phyloP scores from a whole-genome alignment of 1,139 yeast genomes.

The Pneumocystis murina region DNA sequence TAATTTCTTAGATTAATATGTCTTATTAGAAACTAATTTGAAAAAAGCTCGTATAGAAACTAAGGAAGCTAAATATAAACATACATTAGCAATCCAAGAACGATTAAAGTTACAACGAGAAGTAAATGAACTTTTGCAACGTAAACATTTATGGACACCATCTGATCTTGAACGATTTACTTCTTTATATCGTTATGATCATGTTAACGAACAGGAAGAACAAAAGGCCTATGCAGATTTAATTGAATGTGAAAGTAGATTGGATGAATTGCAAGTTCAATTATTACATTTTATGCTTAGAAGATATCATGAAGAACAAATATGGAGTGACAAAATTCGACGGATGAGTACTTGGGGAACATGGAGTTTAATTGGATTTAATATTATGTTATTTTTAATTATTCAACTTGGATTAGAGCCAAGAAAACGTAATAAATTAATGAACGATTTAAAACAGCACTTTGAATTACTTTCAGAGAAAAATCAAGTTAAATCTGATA shows the following conservation, averaged over 20 bases:
- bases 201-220: slow-evolving; percentile 53
- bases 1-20: background rate
- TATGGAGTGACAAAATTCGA: slow-evolving; percentile 94
- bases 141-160: slow-evolving; percentile 71
- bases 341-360: slow-evolving; percentile 97
- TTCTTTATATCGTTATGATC: slow-evolving; percentile 63
- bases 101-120: slow-evolving; percentile 68
- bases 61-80: slow-evolving; percentile 35
- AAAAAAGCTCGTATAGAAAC: slow-evolving; percentile 37
- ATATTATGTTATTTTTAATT: slow-evolving; percentile 56
- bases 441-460: slow-evolving; percentile 67
- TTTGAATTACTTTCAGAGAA: slow-evolving; percentile 43
- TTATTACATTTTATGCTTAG: slow-evolving; percentile 67
- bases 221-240: slow-evolving; percentile 36
- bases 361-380: slow-evolving; percentile 75
- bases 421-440: slow-evolving; percentile 72
- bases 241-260: slow-evolving; percentile 42
- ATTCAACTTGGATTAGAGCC: slow-evolving; percentile 89
- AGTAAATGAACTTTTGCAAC: slow-evolving; percentile 71
- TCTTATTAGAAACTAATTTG: slow-evolving; percentile 34
- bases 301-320: slow-evolving; percentile 90
- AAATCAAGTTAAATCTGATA: background rate
- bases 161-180: slow-evolving; percentile 75
- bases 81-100: slow-evolving; percentile 47
- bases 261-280: slow-evolving; percentile 56